A percentile compares a stretch with the other conserved stretches of the same genome.
Evolutionary conservation across 2,329 filamentous ascomycete species (phyloP).

Genomic region (Coniochaeta sp.): DNA sequence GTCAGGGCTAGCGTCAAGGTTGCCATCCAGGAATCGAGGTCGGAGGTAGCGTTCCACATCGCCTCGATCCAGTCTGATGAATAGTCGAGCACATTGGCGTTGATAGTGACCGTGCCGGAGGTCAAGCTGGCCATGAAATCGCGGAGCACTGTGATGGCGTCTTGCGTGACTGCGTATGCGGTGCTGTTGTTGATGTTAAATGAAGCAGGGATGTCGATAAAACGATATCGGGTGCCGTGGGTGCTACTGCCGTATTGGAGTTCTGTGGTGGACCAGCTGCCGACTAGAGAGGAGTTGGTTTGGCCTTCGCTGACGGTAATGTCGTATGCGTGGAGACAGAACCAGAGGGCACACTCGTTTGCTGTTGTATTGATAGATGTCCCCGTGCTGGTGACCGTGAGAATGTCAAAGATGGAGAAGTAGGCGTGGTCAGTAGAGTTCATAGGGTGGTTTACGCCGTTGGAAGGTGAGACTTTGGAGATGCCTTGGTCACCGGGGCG

Average conservation of each 20-base stretch:
- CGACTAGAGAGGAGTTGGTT: conserved; percentile 14
- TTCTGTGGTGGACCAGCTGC: conserved; percentile 21
- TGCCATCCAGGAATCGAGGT: conserved; percentile 23
- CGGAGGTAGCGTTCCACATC: conserved; percentile 23
- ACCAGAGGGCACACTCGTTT: conserved; percentile 16
- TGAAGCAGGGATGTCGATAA: conserved; percentile 19
- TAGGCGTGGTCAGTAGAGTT: conserved; percentile 16
- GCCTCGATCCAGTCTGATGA: conserved; percentile 30
- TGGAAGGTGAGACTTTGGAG: conserved; percentile 22
- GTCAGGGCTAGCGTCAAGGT: conserved; percentile 26
- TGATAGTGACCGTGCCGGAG: conserved; percentile 21
- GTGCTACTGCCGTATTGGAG: conserved; percentile 17
- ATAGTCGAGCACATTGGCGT: conserved; percentile 19
- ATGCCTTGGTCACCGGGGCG: conserved; percentile 13
- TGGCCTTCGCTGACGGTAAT: not conserved
- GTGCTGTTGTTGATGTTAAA: conserved; percentile 16
- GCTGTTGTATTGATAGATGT: conserved; percentile 13
- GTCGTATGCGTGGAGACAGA: no score
- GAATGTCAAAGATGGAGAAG: conserved; percentile 27
- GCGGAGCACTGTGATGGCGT: conserved; percentile 21
- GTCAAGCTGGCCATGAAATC: conserved; percentile 24
- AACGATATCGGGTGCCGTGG: conserved; percentile 21
- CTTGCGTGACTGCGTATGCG: conserved; percentile 21
- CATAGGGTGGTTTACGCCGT: conserved; percentile 10
- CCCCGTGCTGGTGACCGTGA: conserved; percentile 18